Evolutionary conservation across 2,329 filamentous ascomycete genomes (phyloP).

Genomic region (Claviceps fusiformis): DNA sequence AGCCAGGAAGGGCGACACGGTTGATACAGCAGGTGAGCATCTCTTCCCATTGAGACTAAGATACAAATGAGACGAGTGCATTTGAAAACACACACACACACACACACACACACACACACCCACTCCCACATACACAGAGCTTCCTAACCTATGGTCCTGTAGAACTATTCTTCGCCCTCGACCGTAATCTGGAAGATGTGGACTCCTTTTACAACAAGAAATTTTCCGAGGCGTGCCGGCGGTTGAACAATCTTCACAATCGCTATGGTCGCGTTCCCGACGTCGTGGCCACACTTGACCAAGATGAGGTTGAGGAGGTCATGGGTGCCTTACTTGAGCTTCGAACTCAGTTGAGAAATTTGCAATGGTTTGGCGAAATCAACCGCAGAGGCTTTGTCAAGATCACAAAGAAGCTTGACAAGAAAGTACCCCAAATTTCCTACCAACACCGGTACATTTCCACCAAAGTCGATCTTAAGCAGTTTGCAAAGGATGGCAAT

Average conservation of each 20-base stretch:
- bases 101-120: too few species aligned
- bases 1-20: conserved; percentile 54
- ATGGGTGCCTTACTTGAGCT: conserved; percentile 83
- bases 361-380: conserved; percentile 97
- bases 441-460: conserved; percentile 78
- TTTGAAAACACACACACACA: background rate
- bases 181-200: conserved; percentile 94
- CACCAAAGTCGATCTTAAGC: conserved; percentile 76
- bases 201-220: conserved; percentile 97
- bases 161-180: conserved; percentile 96
- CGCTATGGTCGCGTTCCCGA: conserved; percentile 68
- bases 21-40: conserved; percentile 78
- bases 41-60: conserved; percentile 12
- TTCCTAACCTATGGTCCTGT: conserved; percentile 21
- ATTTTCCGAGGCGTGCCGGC: conserved; percentile 68
- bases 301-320: conserved; percentile 82
- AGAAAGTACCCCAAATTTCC: conserved; percentile 66
- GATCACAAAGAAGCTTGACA: conserved; percentile 98
- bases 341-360: conserved; percentile 71
- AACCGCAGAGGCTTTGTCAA: conserved; percentile 92
- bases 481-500: conserved; percentile 64
- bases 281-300: conserved; percentile 58
- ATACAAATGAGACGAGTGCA: conserved; percentile 9
- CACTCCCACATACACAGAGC: conserved; percentile 3
- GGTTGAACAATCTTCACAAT: conserved; percentile 74